Conservation (phyloP, 163 green algal genomes). For the Scenedesmus sp. region DNA sequence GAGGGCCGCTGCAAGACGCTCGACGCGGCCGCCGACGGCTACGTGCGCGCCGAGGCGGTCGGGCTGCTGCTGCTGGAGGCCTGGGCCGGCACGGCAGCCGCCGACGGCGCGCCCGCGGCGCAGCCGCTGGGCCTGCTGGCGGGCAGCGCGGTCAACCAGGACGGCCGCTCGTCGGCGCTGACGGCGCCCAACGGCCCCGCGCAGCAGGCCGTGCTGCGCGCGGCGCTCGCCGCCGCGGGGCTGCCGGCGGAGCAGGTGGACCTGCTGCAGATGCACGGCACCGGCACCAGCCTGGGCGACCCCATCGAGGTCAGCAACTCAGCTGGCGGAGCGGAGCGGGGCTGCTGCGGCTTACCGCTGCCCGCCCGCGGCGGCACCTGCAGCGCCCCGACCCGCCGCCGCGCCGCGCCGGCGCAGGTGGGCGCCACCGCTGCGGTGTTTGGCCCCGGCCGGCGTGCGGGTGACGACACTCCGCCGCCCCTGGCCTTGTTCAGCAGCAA, state of each 20-base stretch:
- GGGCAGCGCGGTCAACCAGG: slow-evolving; percentile 87
- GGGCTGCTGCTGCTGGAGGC: slow-evolving; percentile 50
- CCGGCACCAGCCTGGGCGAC: slow-evolving; percentile 65
- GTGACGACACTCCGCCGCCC: no score
- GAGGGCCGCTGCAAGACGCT: slow-evolving; percentile 85
- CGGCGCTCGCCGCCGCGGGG: slow-evolving; percentile 55
- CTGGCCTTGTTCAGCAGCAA: slow-evolving; percentile 58
- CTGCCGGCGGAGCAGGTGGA: slow-evolving; percentile 51
- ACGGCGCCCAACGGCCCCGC: slow-evolving; percentile 87
- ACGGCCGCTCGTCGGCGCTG: slow-evolving; percentile 84
- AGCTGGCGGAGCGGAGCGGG: no score
- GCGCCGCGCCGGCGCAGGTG: no score
- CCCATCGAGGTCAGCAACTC: slow-evolving; percentile 87
- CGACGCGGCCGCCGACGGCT: slow-evolving; percentile 75
- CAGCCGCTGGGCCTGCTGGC: slow-evolving; percentile 52
- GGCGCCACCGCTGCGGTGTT: no score
- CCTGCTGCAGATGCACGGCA: slow-evolving; percentile 82
- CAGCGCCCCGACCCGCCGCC: no score
- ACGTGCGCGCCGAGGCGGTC: slow-evolving; percentile 44
- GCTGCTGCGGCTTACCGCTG: no score
- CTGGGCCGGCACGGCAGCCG: not conserved
- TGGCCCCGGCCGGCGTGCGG: no score
- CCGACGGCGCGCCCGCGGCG: not conserved
- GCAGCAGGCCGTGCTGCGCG: slow-evolving; percentile 78
- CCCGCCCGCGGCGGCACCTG: not conserved